Percentiles rank a stretch among this genome's conserved stretches.
Evolutionary conservation across 257 asterid genomes (phyloP).

Genomic region (Solanum arcanum): DNA sequence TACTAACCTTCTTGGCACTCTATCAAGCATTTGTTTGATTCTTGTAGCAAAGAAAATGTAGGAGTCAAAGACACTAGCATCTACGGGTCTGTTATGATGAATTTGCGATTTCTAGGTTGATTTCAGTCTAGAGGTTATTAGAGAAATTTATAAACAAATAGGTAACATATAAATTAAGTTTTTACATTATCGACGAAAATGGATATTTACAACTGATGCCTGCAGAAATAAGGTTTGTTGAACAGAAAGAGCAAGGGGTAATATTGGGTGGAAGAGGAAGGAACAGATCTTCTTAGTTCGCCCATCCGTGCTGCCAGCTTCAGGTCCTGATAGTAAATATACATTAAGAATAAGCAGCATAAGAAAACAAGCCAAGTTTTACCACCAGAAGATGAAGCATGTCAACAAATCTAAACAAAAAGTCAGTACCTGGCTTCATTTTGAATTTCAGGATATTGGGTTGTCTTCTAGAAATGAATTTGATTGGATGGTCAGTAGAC

Average conservation of each 20-base stretch:
- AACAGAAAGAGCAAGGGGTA: slow-evolving; percentile 82
- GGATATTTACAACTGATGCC: slow-evolving; percentile 94
- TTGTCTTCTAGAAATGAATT: slow-evolving; percentile 76
- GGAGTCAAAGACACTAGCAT: not conserved
- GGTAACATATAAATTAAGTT: not conserved
- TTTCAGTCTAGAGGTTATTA: not conserved
- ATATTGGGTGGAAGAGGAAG: slow-evolving; percentile 82
- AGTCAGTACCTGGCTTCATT: slow-evolving; percentile 62
- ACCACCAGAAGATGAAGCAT: not conserved
- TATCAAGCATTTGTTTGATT: not conserved
- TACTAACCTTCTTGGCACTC: not conserved
- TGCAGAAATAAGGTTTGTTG: slow-evolving; percentile 82
- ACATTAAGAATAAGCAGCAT: slow-evolving; percentile 1
- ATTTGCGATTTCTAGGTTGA: not conserved
- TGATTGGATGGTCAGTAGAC: slow-evolving; percentile 89
- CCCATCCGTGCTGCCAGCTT: slow-evolving; percentile 60
- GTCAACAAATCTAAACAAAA: not conserved
- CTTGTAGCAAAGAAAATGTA: not conserved
- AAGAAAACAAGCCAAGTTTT: not conserved
- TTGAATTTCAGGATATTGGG: slow-evolving; percentile 76
- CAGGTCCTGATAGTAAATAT: slow-evolving; percentile 50
- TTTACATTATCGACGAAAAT: slow-evolving; percentile 51
- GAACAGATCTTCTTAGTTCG: slow-evolving; percentile 73
- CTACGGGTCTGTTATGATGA: not conserved
- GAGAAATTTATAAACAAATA: not conserved